A percentile compares a stretch with the other conserved stretches of the same genome.
Conservation (phyloP, 140 eudicot species). For the Ambrosia hybrid region DNA sequence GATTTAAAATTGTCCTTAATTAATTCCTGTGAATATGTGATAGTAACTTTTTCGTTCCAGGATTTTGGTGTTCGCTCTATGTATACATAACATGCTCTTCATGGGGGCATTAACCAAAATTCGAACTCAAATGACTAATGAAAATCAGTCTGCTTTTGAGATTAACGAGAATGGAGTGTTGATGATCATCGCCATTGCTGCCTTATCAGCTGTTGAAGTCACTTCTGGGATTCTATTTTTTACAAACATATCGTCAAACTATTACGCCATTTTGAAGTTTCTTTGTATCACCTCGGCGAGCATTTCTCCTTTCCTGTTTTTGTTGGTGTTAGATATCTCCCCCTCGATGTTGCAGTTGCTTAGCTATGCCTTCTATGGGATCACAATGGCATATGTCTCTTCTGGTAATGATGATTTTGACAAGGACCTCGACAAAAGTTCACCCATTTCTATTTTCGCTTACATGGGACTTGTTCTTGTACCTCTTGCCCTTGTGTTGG, state of each 20-base stretch:
- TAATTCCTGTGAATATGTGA: too few species aligned
- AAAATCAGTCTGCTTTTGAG: background rate
- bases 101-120: background rate
- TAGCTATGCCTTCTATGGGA: background rate
- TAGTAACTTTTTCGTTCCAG: too few species aligned
- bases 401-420: background rate
- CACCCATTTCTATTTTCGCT: background rate
- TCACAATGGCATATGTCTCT: too few species aligned
- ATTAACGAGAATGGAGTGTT: background rate
- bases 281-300: too few species aligned
- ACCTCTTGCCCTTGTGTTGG: conserved; percentile 11
- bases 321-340: background rate
- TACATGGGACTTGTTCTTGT: background rate
- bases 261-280: too few species aligned
- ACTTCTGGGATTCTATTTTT: background rate
- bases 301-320: too few species aligned
- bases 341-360: background rate
- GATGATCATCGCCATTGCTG: background rate
- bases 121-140: background rate
- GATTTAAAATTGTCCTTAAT: too few species aligned
- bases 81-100: too few species aligned
- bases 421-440: background rate
- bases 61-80: too few species aligned
- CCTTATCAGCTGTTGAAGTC: background rate
- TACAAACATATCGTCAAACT: background rate